These are phyloP conservation scores for Brettanomyces sp. DNA, from an alignment of 805 yeast genomes.

Conservation along the genomic window DNA sequence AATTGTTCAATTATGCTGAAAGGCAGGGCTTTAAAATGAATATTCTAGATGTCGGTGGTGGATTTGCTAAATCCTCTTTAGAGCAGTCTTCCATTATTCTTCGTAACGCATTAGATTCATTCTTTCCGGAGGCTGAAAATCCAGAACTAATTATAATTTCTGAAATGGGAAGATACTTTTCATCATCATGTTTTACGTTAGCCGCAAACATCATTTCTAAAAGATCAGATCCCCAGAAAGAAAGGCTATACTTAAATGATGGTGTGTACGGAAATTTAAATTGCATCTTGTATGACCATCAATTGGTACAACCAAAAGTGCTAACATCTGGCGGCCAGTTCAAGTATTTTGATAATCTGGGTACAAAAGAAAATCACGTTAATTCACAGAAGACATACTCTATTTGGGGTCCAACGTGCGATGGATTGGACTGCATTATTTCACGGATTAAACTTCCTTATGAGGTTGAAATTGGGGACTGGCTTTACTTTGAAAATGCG, in stretches of 20 bases:
- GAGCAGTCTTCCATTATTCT: slow-evolving; percentile 49
- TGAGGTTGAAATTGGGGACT: slow-evolving; percentile 75
- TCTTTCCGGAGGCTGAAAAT: slow-evolving; percentile 42
- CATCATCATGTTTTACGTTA: slow-evolving; percentile 75
- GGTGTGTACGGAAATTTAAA: slow-evolving; percentile 95
- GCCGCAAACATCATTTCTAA: slow-evolving; percentile 83
- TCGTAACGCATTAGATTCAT: slow-evolving; percentile 40
- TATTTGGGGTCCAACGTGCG: slow-evolving; percentile 98
- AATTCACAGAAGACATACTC: slow-evolving; percentile 33
- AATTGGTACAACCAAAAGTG: slow-evolving; percentile 61
- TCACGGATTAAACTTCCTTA: slow-evolving; percentile 41
- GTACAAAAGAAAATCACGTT: not conserved
- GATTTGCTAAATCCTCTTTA: slow-evolving; percentile 61
- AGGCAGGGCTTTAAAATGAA: slow-evolving; percentile 33
- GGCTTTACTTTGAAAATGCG: slow-evolving; percentile 74
- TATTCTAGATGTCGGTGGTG: slow-evolving; percentile 85
- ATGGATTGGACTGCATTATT: slow-evolving; percentile 82
- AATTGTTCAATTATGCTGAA: slow-evolving; percentile 53
- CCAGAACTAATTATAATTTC: slow-evolving; percentile 51
- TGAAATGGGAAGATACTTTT: slow-evolving; percentile 91
- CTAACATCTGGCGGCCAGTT: slow-evolving; percentile 42
- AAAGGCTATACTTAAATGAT: slow-evolving; percentile 84
- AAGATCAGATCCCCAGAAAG: slow-evolving; percentile 33
- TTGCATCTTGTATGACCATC: slow-evolving; percentile 90
- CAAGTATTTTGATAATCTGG: slow-evolving; percentile 8